phyloP scores from a whole-genome alignment of 2,329 filamentous ascomycete species.

The Beauveria scarabaeidicola region DNA sequence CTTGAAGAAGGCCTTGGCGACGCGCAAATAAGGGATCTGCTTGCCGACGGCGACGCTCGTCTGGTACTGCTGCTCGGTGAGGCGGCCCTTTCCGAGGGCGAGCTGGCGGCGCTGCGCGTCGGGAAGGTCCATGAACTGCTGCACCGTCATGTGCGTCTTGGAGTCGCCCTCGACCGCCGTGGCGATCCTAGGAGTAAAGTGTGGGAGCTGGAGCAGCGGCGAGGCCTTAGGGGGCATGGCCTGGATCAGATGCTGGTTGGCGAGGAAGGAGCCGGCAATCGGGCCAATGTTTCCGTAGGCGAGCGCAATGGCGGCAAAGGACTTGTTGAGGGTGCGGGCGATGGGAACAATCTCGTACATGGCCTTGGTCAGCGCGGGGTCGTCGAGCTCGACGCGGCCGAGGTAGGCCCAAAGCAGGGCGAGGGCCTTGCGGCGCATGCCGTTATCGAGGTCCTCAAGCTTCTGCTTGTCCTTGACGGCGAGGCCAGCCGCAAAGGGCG shows the following conservation, averaged over 20 bases:
- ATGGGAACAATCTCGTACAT: conserved; percentile 88
- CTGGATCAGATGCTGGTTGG: conserved; percentile 83
- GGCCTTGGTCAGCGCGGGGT: conserved; percentile 66
- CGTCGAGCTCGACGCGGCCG: conserved; percentile 76
- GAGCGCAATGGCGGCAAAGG: conserved; percentile 78
- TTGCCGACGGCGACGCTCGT: conserved; percentile 67
- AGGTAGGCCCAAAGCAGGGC: conserved; percentile 93
- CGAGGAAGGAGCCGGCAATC: conserved; percentile 71
- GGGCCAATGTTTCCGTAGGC: conserved; percentile 79
- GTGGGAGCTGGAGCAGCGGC: conserved; percentile 82
- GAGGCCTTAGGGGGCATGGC: conserved; percentile 75
- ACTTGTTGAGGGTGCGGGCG: conserved; percentile 74
- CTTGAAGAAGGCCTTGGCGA: conserved; percentile 97
- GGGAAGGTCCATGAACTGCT: conserved; percentile 80
- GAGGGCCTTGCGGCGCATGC: conserved; percentile 73
- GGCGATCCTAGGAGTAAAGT: conserved; percentile 64
- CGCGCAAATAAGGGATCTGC: conserved; percentile 73
- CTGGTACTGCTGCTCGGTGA: conserved; percentile 69
- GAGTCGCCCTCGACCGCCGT: conserved; percentile 65
- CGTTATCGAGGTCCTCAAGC: conserved; percentile 72
- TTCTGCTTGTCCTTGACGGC: conserved; percentile 65
- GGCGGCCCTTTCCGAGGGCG: conserved; percentile 59
- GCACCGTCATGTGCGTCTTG: conserved; percentile 67
- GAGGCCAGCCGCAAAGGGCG: conserved; percentile 48
- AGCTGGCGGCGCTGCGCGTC: conserved; percentile 64